phyloP scores from a whole-genome alignment of 257 asterid genomes.

The Ilex aquifolium region DNA sequence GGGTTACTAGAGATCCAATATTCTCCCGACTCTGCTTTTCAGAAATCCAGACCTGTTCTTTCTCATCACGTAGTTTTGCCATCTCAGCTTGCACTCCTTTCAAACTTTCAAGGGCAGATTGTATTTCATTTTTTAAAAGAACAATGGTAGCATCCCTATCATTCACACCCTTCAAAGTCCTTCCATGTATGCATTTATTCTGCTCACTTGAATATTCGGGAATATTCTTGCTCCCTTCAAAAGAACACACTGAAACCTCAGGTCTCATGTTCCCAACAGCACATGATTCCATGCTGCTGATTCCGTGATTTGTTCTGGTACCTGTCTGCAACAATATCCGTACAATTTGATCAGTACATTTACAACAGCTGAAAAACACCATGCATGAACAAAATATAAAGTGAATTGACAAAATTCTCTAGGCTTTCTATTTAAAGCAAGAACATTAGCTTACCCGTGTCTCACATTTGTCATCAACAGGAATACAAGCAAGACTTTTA shows the following conservation, averaged over 20 bases:
- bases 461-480: slow-evolving; percentile 27
- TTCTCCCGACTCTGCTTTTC: slow-evolving; percentile 43
- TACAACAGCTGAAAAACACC: slow-evolving; percentile 11
- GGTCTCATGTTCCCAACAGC: slow-evolving; percentile 16
- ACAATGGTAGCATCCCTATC: slow-evolving; percentile 45
- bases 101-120: slow-evolving; percentile 60
- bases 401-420: slow-evolving; percentile 5
- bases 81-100: slow-evolving; percentile 68
- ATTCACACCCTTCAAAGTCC: slow-evolving; percentile 26
- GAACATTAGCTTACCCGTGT: slow-evolving; percentile 40
- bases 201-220: slow-evolving; percentile 13
- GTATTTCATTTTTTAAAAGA: slow-evolving; percentile 68
- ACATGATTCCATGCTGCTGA: slow-evolving; percentile 19
- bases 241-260: slow-evolving; percentile 9
- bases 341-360: slow-evolving; percentile 11
- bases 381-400: slow-evolving; percentile 2
- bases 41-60: slow-evolving; percentile 45
- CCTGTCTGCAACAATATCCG: slow-evolving; percentile 63
- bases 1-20: slow-evolving; percentile 41
- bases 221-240: slow-evolving; percentile 6
- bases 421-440: slow-evolving; percentile 11
- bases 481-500: slow-evolving; percentile 16
- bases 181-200: slow-evolving; percentile 19
- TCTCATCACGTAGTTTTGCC: slow-evolving; percentile 47
- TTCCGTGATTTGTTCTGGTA: slow-evolving; percentile 28